Conservation (phyloP, 305 asterid genomes). For the Fraxinus sp. region DNA sequence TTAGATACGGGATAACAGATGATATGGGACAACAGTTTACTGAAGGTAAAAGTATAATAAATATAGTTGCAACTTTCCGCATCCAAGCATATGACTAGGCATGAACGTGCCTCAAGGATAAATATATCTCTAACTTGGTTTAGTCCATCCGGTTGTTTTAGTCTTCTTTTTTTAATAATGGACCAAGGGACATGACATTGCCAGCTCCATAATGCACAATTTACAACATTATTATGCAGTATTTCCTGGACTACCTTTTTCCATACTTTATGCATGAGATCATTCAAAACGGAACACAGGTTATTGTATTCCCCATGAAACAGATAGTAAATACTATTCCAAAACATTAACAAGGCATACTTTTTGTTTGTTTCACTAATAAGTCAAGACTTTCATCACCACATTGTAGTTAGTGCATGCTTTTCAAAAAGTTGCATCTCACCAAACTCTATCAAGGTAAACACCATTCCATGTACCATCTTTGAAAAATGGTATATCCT, state of each 20-base stretch:
- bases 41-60: background rate
- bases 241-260: background rate
- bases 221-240: conserved; percentile 6
- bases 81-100: background rate
- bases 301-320: conserved; percentile 18
- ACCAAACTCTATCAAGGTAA: conserved; percentile 24
- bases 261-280: background rate
- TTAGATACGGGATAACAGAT: background rate
- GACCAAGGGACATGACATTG: background rate
- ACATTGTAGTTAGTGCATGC: conserved; percentile 21
- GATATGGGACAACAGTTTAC: background rate
- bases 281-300: conserved; percentile 18
- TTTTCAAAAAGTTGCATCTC: conserved; percentile 28
- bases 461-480: background rate
- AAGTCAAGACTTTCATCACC: conserved; percentile 29
- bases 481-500: conserved; percentile 2
- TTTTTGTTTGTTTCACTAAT: conserved; percentile 8
- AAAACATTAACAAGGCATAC: conserved; percentile 20
- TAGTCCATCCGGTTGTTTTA: background rate
- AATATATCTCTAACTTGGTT: background rate
- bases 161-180: conserved; percentile 5
- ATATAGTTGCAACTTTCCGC: background rate
- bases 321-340: conserved; percentile 6
- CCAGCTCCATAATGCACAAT: conserved; percentile 11
- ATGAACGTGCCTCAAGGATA: background rate